Evolutionary conservation across 345 rosid genomes (phyloP).

Genomic region (Eucalyptus viminalis): DNA sequence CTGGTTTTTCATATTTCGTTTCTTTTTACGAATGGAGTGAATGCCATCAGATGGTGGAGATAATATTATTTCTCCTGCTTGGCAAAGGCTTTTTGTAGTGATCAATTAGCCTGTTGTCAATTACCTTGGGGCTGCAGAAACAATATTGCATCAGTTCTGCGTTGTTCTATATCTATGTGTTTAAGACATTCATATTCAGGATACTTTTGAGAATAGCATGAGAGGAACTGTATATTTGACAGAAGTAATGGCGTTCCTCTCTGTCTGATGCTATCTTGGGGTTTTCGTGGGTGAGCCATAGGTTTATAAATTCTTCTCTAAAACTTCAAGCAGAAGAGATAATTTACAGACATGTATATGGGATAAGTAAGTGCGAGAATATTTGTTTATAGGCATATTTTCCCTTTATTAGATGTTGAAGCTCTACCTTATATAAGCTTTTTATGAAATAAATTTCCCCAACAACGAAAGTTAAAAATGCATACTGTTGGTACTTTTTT

Average conservation of each 20-base stretch:
- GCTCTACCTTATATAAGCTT: neutral
- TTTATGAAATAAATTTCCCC: neutral
- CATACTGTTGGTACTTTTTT: neutral
- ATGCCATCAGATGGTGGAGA: neutral
- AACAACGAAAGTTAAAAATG: neutral
- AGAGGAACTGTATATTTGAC: neutral
- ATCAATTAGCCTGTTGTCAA: neutral
- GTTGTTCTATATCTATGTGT: neutral
- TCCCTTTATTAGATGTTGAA: neutral
- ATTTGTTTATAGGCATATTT: neutral
- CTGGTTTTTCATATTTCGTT: neutral
- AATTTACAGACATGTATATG: neutral
- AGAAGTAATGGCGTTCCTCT: neutral
- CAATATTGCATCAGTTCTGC: neutral
- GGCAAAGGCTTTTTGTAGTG: neutral
- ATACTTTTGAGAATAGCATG: neutral
- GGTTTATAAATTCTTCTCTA: neutral
- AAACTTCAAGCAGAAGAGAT: neutral
- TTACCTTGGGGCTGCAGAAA: neutral
- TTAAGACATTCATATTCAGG: neutral
- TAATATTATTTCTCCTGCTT: neutral
- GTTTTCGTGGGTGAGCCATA: neutral
- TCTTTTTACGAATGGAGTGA: neutral
- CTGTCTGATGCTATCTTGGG: neutral
- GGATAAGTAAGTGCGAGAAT: neutral